phyloP scores from a whole-genome alignment of 2,329 filamentous ascomycete genomes.

The Intubia oerlemansii region DNA sequence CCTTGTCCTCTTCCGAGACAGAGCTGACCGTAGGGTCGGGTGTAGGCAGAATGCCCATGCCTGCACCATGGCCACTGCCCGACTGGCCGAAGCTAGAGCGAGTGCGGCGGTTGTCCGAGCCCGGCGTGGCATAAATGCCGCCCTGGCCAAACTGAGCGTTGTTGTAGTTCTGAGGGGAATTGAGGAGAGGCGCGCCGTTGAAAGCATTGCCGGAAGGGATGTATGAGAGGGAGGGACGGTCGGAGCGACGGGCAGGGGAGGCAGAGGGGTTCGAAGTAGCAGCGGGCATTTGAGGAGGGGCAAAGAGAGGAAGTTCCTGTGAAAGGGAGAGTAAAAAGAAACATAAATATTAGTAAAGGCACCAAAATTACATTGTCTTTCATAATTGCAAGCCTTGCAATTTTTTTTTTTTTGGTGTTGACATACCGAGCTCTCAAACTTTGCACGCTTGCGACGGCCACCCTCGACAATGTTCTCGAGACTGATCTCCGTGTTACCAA shows the following conservation, averaged over 20 bases:
- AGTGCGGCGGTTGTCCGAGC: slow-evolving; percentile 40
- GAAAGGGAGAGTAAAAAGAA: slow-evolving; percentile 4
- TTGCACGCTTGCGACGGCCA: slow-evolving; percentile 81
- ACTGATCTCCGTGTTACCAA: slow-evolving; percentile 92
- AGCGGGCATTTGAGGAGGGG: slow-evolving; percentile 80
- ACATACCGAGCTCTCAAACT: slow-evolving; percentile 82
- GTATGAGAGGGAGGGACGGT: slow-evolving; percentile 55
- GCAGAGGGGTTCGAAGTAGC: slow-evolving; percentile 95
- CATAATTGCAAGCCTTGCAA: too few relatives aligned
- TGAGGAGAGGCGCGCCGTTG: slow-evolving; percentile 52
- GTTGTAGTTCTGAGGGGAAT: slow-evolving; percentile 62
- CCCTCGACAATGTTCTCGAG: slow-evolving; percentile 97
- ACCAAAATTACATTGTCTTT: background rate
- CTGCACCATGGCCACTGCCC: slow-evolving; percentile 15
- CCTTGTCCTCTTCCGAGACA: slow-evolving; percentile 83
- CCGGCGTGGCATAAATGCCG: slow-evolving; percentile 40
- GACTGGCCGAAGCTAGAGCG: slow-evolving; percentile 40
- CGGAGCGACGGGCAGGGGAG: slow-evolving; percentile 67
- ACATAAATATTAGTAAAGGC: background rate
- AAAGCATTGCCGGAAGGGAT: slow-evolving; percentile 53
- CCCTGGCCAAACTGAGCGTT: slow-evolving; percentile 28
- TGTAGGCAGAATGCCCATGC: slow-evolving; percentile 50
- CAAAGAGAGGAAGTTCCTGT: slow-evolving; percentile 88
- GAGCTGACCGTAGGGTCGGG: slow-evolving; percentile 96
- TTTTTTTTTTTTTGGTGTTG: background rate